Evolutionary conservation across 805 yeast species (phyloP).

Genomic region (Yamadazyma scolyti): DNA sequence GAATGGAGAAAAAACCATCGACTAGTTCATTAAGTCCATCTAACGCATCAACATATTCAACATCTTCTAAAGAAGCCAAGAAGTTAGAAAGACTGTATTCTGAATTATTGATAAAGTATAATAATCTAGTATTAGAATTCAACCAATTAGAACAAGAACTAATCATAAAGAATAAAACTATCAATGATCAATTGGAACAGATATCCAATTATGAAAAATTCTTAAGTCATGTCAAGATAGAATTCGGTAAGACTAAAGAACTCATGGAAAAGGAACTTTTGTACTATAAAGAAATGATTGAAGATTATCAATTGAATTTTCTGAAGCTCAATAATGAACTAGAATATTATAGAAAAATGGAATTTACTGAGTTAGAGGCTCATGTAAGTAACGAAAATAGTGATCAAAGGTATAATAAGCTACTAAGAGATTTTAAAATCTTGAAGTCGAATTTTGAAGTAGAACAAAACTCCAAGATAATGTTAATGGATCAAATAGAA

Average conservation of each 20-base stretch:
- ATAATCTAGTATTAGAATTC: constrained; percentile 21
- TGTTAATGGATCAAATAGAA: constrained; percentile 55
- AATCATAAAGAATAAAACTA: constrained; percentile 16
- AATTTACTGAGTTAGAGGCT: constrained; percentile 8
- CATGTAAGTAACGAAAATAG: constrained; percentile 3
- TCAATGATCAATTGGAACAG: constrained; percentile 25
- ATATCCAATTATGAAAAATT: constrained; percentile 22
- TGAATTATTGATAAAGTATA: constrained; percentile 27
- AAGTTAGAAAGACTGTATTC: constrained; percentile 19
- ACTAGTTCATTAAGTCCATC: constrained; percentile 1
- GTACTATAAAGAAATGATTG: constrained; percentile 29
- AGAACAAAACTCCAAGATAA: constrained; percentile 48
- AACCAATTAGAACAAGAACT: constrained; percentile 31
- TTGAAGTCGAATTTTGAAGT: constrained; percentile 49
- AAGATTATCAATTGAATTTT: constrained; percentile 26
- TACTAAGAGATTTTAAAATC: constrained; percentile 33
- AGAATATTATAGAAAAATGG: constrained; percentile 12
- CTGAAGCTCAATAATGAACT: constrained; percentile 17
- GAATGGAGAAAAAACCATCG: constrained; percentile 5
- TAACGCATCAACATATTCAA: background rate
- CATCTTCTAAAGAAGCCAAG: background rate
- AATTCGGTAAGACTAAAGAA: constrained; percentile 23
- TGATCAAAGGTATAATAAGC: constrained; percentile 18
- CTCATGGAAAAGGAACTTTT: constrained; percentile 25
- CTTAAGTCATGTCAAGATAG: constrained; percentile 21